phyloP scores from a whole-genome alignment of 768 basidiomycete species.

The Leccinum uliginosum region DNA sequence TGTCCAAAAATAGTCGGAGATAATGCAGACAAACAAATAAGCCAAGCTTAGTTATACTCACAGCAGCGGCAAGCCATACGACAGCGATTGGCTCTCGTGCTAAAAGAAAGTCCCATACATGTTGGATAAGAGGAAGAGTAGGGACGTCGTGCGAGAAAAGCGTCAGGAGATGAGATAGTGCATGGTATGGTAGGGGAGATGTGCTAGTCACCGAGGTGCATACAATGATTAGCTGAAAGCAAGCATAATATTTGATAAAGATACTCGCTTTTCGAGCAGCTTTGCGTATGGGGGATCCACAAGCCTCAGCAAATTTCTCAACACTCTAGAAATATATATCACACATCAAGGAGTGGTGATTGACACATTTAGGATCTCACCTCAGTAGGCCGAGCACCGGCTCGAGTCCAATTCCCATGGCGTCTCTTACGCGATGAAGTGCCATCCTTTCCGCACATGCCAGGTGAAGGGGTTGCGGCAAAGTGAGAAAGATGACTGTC shows the following conservation, averaged over 20 bases:
- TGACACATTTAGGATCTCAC: slow-evolving; percentile 29
- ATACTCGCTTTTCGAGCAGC: slow-evolving; percentile 61
- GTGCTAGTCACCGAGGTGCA: slow-evolving; percentile 37
- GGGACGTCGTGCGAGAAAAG: slow-evolving; percentile 92
- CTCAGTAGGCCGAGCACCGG: slow-evolving; percentile 79
- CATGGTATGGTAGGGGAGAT: slow-evolving; percentile 82
- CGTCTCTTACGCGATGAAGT: slow-evolving; percentile 58
- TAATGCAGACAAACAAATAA: not conserved
- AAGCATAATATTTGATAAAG: not conserved
- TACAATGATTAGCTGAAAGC: not conserved
- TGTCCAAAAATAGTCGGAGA: not conserved
- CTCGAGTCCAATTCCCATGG: slow-evolving; percentile 82
- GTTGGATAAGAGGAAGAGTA: slow-evolving; percentile 83
- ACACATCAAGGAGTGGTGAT: not conserved
- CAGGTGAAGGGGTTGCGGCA: slow-evolving; percentile 56
- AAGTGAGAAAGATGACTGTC: slow-evolving; percentile 74
- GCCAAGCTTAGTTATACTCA: slow-evolving; percentile 36
- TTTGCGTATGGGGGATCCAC: slow-evolving; percentile 67
- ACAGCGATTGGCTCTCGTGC: slow-evolving; percentile 75
- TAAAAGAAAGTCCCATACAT: slow-evolving; percentile 87
- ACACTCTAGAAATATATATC: slow-evolving; percentile 42
- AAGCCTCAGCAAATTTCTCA: slow-evolving; percentile 67
- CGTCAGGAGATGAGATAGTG: slow-evolving; percentile 85
- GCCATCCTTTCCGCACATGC: slow-evolving; percentile 43
- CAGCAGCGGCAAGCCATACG: slow-evolving; percentile 81